Evolutionary conservation across 192 early-diverging fungal species (phyloP), one percentile per base, ranked within the genome.

Genomic region (Podila verticillata): DNA sequence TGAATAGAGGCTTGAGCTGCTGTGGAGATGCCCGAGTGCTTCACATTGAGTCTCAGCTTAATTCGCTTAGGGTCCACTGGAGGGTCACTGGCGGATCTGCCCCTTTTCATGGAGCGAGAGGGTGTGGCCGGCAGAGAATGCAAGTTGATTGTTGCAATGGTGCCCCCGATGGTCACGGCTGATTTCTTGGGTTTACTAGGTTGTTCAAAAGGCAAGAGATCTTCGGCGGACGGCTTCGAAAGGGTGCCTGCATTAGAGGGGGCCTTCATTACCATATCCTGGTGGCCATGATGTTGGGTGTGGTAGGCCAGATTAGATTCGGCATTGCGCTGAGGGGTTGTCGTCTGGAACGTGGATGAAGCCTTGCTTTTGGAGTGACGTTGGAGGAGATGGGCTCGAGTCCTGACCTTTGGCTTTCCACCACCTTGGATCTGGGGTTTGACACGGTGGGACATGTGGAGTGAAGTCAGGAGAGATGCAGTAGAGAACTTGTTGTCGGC

Each of bases 21-120:
- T 34, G 57, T n/a, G 26, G 28, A 15, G 30, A 19, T 58, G 39
- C 13, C 30, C 57, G 28, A 39, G n/a, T 32, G n/a, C 12, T 39
- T 24, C 19, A 32, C 32, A 57, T 68, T 58, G 7, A 69, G 67
- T 7, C 47, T 31, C 4, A 64, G 36, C 26, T 39, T 64, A 24
- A 64, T 20, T 1, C 63, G 63, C 63, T 64, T 64, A 17, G 61
- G 5, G n/a, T 24, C 31, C n/a, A n/a, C n/a, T 62, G 61, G 20
- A 2, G 20, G 30, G 4, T 29, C 30, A 54, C 51, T 24, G 7
- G 24, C 6, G 22, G 51, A 54, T 7, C 5, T n/a, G n/a, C 22
- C 17, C 24, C 51, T n/a, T 19, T 54, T 54, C 24, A 26, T 9
- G n/a, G 51, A 17, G 51, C 20, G 51, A 26, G 51, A 54, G 20